Base-by-base conservation (phyloP, 352 stramenopile genomes). In the Globisporangium rhizosaccharum region DNA sequence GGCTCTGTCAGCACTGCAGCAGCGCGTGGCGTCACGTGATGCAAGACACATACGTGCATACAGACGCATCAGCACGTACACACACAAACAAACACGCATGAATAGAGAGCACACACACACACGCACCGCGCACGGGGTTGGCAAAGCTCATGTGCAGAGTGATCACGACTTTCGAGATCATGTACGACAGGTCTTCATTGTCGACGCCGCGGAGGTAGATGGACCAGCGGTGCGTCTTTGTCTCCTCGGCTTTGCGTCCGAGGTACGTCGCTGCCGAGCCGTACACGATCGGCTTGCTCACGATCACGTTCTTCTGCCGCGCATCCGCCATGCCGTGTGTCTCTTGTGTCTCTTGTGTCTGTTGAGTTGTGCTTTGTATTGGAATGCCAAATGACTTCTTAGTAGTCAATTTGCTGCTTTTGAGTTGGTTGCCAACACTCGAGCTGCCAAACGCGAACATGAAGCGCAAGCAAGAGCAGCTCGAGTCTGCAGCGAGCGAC, bases 161-260 rank as follows among this genome's bases (percentile, higher is more conserved):
- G 74, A 99, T 98, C 44, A 98, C 85, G n/a, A 98, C 94, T 78
- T 98, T 98, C 61, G 79, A 87, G 69, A 99, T 86, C 69, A 97
- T 96, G 61, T 92, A 88, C 26, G 80, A 96, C 17, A 99, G 74
- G 72, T 99, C 95, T 70, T 98, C 94, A 39, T 96, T 84, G 60
- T 97, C 86, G 39, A 89, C 84, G 53, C 92, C 93, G 55, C 96
- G 87, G 37, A 99, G 66, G 68, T 97, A 98, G 61, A 98, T 96
- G 37, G 80, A 97, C 94, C 94, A 98, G 57, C 90, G 73, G 59
- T 98, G 95, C 10, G 95, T 98, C 73, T 96, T 91, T 53, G 90
- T 96, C 74, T 98, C 92, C 66, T 98, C 92, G 0, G 88, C 86
- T 59, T 97, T 96, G 54, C 90, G 88, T 0, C 92, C 92, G 9